These are phyloP conservation scores for Aspergillus luchuensis DNA, from an alignment of 2,329 filamentous ascomycete genomes.

Conservation along the genomic window DNA sequence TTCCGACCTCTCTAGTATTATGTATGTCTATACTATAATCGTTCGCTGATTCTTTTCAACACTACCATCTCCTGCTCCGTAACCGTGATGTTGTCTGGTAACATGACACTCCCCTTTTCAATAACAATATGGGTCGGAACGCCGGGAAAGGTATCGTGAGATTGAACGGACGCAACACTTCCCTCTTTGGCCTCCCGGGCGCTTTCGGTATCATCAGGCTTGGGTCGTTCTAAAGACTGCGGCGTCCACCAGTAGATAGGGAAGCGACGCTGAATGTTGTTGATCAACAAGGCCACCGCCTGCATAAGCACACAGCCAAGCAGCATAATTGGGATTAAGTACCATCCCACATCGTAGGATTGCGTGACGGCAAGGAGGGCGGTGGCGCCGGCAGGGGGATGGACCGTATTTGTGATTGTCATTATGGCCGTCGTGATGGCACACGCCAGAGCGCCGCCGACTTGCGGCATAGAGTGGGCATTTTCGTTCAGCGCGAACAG, in stretches of 20 bases:
- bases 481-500: slow-evolving; percentile 59
- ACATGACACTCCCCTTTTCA: slow-evolving; percentile 30
- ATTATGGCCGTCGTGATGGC: slow-evolving; percentile 65
- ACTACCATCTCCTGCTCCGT: slow-evolving; percentile 35
- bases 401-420: slow-evolving; percentile 70
- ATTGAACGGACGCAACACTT: slow-evolving; percentile 5
- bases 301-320: slow-evolving; percentile 65
- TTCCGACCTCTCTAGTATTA: neutral
- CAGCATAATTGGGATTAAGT: slow-evolving; percentile 63
- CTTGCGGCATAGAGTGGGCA: slow-evolving; percentile 59
- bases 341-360: slow-evolving; percentile 66
- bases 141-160: slow-evolving; percentile 18
- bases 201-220: slow-evolving; percentile 23
- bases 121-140: slow-evolving; percentile 33
- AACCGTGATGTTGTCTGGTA: slow-evolving; percentile 39
- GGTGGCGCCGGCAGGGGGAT: slow-evolving; percentile 75
- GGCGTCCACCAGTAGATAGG: slow-evolving; percentile 68
- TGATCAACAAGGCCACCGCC: slow-evolving; percentile 62
- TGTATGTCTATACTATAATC: slow-evolving; percentile 31
- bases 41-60: slow-evolving; percentile 36
- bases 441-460: slow-evolving; percentile 67
- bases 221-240: slow-evolving; percentile 26
- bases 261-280: slow-evolving; percentile 68
- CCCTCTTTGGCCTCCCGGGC: slow-evolving; percentile 19
- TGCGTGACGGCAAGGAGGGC: slow-evolving; percentile 66